Evolutionary conservation across 352 stramenopile genomes (phyloP).

Genomic region (Aphanomyces stellatus): DNA sequence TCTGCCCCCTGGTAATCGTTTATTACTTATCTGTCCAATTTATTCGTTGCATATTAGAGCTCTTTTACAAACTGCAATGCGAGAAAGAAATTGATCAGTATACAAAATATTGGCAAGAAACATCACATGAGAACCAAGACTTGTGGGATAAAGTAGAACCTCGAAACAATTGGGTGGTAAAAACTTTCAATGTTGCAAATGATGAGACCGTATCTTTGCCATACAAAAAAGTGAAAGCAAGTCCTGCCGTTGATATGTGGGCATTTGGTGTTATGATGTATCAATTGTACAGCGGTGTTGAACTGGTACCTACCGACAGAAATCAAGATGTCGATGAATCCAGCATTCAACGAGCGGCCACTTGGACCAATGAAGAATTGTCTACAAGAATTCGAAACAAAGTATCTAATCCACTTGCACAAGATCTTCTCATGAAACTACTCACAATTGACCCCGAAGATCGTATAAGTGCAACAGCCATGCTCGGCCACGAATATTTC

Average conservation of each 20-base stretch:
- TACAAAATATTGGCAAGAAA: neutral
- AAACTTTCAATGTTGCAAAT: neutral
- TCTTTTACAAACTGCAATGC: neutral
- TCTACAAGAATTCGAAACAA: constrained; percentile 7
- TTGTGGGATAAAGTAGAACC: neutral
- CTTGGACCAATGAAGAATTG: constrained; percentile 18
- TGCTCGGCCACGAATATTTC: constrained; percentile 20
- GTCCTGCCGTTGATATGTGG: constrained; percentile 20
- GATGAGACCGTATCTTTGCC: neutral
- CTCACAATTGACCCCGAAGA: neutral
- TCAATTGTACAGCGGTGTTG: constrained; percentile 12
- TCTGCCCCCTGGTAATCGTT: constrained; percentile 11
- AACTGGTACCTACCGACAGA: constrained; percentile 1
- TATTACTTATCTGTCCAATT: too few relatives aligned
- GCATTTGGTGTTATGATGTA: constrained; percentile 21
- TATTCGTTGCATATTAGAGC: neutral
- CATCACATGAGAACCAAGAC: neutral
- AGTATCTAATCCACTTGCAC: constrained; percentile 9
- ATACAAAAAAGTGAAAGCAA: constrained; percentile 9
- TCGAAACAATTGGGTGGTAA: neutral
- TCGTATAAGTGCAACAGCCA: neutral
- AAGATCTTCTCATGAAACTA: constrained; percentile 17
- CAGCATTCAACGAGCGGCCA: neutral
- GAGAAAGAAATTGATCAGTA: neutral
- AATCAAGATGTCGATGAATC: constrained; percentile 12